Evolutionary conservation across 768 basidiomycete genomes (phyloP), one percentile per base, ranked within the genome.

Genomic region (Postia placenta): DNA sequence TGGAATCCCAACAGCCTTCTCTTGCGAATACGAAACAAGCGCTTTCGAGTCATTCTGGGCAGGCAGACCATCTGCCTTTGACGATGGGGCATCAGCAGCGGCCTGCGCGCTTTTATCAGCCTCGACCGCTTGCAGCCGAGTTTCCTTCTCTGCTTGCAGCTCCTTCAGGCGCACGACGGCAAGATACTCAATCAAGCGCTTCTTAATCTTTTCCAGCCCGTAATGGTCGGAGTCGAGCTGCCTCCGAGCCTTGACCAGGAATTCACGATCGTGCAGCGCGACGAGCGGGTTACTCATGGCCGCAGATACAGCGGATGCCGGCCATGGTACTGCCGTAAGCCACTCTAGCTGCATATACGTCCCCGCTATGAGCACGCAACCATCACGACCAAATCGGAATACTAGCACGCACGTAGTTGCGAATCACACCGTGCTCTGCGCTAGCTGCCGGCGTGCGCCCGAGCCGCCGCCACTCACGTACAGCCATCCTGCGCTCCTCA

Each of bases 141-240:
- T 51, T 17, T 62, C 61, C 4, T 56, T 60, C 27, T 64, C 62
- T 1, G 59, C 54, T 22, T 61, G 57, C 17, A 71, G 53, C 6
- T 69, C 67, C 38, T 70, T 70, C 43, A 82, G 67, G 51, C 90
- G 71, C 27, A 94, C 84, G 11, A 96, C 87, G 0, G 91, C 92
- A 35, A 97, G 78, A 63, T 92, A 96, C 60, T 96, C 94, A 40
- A 95, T 87, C 2, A 95, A 66, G 9, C 93, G 75, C 54, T 88
- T 84, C 74, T 96, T 97, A 64, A 97, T 85, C 64, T 88, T 90
- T 50, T 93, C 90, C 15, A 97, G 72, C 1, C 94, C 94, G 57
- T 84, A 95, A 64, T 97, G 93, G 51, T 95, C 93, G 11, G 81
- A 74, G 57, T 97, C 92, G 7, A 97, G 79, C 61, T 89, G 91